Evolutionary conservation across 306 rosid genomes (phyloP).

Genomic region (Notholithocarpus densiflorus): DNA sequence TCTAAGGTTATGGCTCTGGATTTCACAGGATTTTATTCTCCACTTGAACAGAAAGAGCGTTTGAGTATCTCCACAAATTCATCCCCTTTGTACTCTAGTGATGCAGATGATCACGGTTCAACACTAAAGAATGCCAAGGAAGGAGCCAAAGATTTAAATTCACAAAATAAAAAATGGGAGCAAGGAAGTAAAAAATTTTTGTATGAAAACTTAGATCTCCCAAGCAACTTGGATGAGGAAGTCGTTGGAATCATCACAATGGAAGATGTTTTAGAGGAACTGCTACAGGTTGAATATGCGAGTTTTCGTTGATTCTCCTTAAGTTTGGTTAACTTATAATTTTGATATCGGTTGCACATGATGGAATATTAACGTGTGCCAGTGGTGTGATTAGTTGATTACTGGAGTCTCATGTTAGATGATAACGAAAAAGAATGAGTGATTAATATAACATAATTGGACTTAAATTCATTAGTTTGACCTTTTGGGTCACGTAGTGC

Average conservation of each 20-base stretch:
- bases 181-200: neutral
- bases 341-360: too few species aligned
- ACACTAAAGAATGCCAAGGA: slow-evolving; percentile 30
- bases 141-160: slow-evolving; percentile 16
- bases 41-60: neutral
- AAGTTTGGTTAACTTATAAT: neutral
- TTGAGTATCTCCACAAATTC: slow-evolving; percentile 9
- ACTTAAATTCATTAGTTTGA: too few species aligned
- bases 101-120: slow-evolving; percentile 35
- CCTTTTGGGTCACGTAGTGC: too few species aligned
- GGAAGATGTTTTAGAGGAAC: slow-evolving; percentile 87
- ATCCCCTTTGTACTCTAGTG: slow-evolving; percentile 17
- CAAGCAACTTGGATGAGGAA: slow-evolving; percentile 31
- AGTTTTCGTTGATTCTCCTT: neutral
- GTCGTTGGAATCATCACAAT: slow-evolving; percentile 69
- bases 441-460: too few species aligned
- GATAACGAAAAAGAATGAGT: too few species aligned
- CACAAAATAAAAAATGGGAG: neutral
- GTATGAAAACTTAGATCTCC: slow-evolving; percentile 26
- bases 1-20: neutral
- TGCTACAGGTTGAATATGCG: slow-evolving; percentile 45
- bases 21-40: slow-evolving; percentile 6
- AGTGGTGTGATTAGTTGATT: too few species aligned
- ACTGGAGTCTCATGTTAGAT: too few species aligned
- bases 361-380: too few species aligned